These are phyloP conservation scores for Leccinellum luteum DNA, from an alignment of 768 basidiomycete genomes.

Conservation along the genomic window DNA sequence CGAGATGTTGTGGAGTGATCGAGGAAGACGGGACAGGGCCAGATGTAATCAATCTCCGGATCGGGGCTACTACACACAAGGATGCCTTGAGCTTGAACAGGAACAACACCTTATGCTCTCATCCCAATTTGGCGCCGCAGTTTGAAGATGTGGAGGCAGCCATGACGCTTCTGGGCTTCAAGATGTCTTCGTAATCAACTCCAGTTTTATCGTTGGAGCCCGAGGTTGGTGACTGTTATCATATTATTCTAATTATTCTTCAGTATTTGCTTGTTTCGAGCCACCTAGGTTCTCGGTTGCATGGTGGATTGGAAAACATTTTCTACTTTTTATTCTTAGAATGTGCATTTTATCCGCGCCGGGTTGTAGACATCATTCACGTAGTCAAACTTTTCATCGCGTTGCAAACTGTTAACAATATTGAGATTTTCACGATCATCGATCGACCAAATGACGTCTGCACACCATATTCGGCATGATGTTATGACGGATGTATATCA, in stretches of 20 bases:
- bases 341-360: neutral
- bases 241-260: slow-evolving; percentile 31
- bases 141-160: slow-evolving; percentile 37
- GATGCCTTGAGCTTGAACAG: slow-evolving; percentile 1
- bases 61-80: slow-evolving; percentile 2
- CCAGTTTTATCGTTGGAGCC: neutral
- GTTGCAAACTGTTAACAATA: neutral
- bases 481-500: neutral
- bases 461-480: neutral
- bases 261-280: slow-evolving; percentile 19
- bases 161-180: slow-evolving; percentile 36
- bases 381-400: neutral
- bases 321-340: neutral
- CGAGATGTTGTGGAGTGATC: slow-evolving; percentile 1
- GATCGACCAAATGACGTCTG: neutral
- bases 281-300: neutral
- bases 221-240: slow-evolving; percentile 5
- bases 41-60: slow-evolving; percentile 16
- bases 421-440: neutral
- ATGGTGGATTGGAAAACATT: neutral
- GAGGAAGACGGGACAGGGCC: slow-evolving; percentile 15
- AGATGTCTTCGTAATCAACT: slow-evolving; percentile 13
- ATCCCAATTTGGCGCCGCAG: slow-evolving; percentile 11
- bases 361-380: neutral
- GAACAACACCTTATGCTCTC: slow-evolving; percentile 1